Base-by-base conservation (phyloP, 2,329 filamentous ascomycete genomes). In the Monilinia fructigena region DNA sequence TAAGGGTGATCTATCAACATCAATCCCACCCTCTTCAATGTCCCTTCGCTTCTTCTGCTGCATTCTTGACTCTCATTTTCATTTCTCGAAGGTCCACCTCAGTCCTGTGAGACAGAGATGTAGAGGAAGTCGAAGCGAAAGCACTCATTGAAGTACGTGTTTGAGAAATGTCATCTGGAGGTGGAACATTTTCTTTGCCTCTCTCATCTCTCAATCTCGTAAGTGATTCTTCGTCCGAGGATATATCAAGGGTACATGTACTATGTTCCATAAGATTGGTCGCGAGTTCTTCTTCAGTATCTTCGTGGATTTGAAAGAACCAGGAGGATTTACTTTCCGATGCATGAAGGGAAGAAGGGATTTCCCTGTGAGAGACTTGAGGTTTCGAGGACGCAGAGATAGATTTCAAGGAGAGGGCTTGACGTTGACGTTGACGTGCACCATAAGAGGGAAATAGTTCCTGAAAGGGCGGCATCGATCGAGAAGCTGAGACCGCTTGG, bases 241-340 rank as follows among this genome's bases (percentile, higher is more conserved):
- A 92, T 74, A 98, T 92, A 76, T 98, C 94, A 4, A 98, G 84
- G 0, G 89, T 88, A 70, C 89, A 89, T 10, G 94, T 94, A 66
- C 89, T 90, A 80, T 97, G 94, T 78, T 97, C 91, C 80, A 98
- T 91, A 50, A 97, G 81, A 74, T 96, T 97, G 73, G 93, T 92
- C 78, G 95, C 91, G 76, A 96, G 89, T 75, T 97, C 91, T 76
- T 97, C 91, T 10, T 90, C 86, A 0, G 91, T 92, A 77, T 99
- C 94, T 76, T 97, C 92, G 76, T 97, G 89, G 74, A 99, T 98
- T 67, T 94, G 90, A 76, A 99, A 98, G 81, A 90, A 90, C 93
- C 93, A 97, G 67, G 83, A 83, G 45, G 86, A 83, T 75, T 89
- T 85, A 72, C 83, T 77, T 63, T 84, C 81, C 28, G 81, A 75